These are phyloP conservation scores for Puccinia polysora DNA, from an alignment of 1,284 basidiomycete species.

Conservation along the genomic window DNA sequence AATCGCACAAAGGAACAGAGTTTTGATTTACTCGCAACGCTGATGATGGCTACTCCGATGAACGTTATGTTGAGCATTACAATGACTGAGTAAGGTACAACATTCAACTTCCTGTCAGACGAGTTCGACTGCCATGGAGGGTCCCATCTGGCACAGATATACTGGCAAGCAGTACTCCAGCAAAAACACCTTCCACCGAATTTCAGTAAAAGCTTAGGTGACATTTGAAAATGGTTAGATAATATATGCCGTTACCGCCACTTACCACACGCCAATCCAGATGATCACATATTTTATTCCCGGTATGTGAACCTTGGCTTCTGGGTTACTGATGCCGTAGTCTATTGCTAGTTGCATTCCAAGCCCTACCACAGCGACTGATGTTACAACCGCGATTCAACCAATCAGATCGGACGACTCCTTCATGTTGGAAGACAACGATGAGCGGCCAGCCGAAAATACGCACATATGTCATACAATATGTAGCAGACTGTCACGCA, in stretches of 20 bases:
- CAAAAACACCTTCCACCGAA: conserved; percentile 30
- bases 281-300: conserved; percentile 42
- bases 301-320: conserved; percentile 38
- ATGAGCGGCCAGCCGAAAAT: too few relatives aligned
- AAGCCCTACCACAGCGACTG: conserved; percentile 37
- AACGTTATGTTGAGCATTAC: conserved; percentile 36
- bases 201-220: neutral
- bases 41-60: conserved; percentile 34
- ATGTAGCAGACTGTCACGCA: conserved; percentile 41
- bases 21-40: conserved; percentile 29
- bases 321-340: conserved; percentile 39
- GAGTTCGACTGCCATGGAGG: conserved; percentile 40
- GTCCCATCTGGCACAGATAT: conserved; percentile 43
- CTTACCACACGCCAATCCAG: conserved; percentile 42
- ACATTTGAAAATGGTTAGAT: neutral
- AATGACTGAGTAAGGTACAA: conserved; percentile 35
- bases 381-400: neutral
- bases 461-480: conserved; percentile 39
- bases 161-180: conserved; percentile 43
- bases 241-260: neutral
- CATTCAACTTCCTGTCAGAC: conserved; percentile 32
- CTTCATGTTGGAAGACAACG: too few relatives aligned
- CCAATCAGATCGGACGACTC: neutral
- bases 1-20: neutral
- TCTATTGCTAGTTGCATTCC: conserved; percentile 43